These are phyloP conservation scores for Colletotrichum sp. DNA, from an alignment of 2,329 filamentous ascomycete species.

Conservation along the genomic window DNA sequence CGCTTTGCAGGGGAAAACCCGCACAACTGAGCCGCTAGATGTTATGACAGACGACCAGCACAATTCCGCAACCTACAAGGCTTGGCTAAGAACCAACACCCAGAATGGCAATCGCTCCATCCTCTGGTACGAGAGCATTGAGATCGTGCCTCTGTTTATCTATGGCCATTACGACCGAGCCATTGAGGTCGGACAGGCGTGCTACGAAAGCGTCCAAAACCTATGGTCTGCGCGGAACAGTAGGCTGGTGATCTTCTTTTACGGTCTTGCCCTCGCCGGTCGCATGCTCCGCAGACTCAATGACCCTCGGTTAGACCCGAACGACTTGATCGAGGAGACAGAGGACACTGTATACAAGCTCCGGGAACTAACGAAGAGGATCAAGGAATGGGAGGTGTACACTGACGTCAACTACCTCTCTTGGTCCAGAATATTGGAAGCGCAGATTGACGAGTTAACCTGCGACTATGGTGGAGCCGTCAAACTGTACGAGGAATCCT, in stretches of 20 bases:
- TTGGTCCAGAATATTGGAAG: constrained; percentile 72
- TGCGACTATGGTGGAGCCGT: constrained; percentile 64
- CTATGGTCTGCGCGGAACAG: constrained; percentile 67
- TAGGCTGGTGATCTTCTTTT: constrained; percentile 62
- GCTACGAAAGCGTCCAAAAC: constrained; percentile 50
- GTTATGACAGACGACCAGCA: constrained; percentile 75
- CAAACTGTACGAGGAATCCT: constrained; percentile 69
- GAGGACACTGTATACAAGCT: constrained; percentile 59
- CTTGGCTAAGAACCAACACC: constrained; percentile 57
- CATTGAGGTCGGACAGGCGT: constrained; percentile 59
- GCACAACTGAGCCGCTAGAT: constrained; percentile 49
- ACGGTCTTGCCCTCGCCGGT: constrained; percentile 63
- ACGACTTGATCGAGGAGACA: constrained; percentile 47
- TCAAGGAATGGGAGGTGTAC: constrained; percentile 68
- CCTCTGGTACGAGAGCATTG: constrained; percentile 72
- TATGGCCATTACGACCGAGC: constrained; percentile 68
- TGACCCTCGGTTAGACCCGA: constrained; percentile 49
- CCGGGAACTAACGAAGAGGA: constrained; percentile 59
- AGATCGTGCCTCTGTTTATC: constrained; percentile 66
- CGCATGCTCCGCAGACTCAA: constrained; percentile 54
- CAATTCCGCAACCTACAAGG: constrained; percentile 61
- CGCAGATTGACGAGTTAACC: constrained; percentile 70
- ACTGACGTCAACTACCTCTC: constrained; percentile 74
- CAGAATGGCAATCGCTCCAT: constrained; percentile 68
- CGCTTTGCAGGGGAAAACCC: constrained; percentile 78